Conservation (phyloP, 352 stramenopile genomes). For the Globisporangium emineosum region DNA sequence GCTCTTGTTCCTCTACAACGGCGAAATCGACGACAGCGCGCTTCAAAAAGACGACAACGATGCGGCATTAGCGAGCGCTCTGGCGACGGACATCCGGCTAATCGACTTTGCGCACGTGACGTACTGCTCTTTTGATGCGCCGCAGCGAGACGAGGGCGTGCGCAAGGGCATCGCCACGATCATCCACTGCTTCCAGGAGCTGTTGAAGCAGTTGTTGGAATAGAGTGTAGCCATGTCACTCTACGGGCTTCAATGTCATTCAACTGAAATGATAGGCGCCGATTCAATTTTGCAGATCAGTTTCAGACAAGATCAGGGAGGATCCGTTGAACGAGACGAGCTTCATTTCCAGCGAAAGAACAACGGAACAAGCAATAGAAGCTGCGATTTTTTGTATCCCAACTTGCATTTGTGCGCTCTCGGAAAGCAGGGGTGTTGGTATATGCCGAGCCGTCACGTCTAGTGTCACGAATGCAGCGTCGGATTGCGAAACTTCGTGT, state of each 20-base stretch:
- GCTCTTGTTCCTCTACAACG: constrained; percentile 94
- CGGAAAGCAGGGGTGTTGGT: too few species aligned
- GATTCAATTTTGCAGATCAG: neutral
- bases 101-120: constrained; percentile 85
- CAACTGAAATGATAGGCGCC: neutral
- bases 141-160: constrained; percentile 53
- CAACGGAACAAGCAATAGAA: too few species aligned
- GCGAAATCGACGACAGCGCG: constrained; percentile 19
- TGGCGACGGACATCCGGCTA: constrained; percentile 57
- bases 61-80: neutral
- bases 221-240: neutral
- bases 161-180: constrained; percentile 51
- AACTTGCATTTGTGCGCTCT: too few species aligned
- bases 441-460: too few species aligned
- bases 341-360: constrained; percentile 1
- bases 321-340: neutral
- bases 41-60: constrained; percentile 6
- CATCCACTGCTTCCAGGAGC: constrained; percentile 45
- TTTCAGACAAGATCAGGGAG: too few species aligned
- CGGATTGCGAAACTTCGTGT: too few species aligned
- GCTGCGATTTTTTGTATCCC: neutral
- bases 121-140: constrained; percentile 12
- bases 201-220: constrained; percentile 21
- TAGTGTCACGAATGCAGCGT: too few species aligned
- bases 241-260: neutral